Conservation (phyloP, 139 green algal genomes). For the Picochlorum costavermella region DNA sequence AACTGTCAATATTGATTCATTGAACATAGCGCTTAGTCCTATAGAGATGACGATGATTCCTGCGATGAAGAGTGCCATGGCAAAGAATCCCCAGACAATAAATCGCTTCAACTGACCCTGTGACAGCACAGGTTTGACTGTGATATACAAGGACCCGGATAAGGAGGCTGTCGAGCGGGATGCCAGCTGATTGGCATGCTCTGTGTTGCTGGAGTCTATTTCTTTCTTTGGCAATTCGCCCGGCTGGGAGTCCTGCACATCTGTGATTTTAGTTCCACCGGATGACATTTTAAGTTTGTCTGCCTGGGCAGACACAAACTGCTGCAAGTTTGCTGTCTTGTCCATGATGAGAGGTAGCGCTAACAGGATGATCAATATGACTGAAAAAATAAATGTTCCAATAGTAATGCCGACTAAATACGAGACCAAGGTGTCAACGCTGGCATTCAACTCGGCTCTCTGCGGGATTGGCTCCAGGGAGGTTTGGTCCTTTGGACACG, state of each 20-base stretch:
- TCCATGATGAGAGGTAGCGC: neutral
- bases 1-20: neutral
- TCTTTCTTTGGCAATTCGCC: too few species aligned
- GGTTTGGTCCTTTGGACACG: neutral
- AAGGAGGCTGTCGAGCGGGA: too few species aligned
- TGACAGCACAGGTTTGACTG: neutral
- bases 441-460: neutral
- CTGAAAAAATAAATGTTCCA: neutral
- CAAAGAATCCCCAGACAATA: neutral
- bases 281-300: too few species aligned
- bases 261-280: too few species aligned
- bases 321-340: neutral
- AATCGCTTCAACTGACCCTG: too few species aligned
- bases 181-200: too few species aligned
- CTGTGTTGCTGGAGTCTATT: too few species aligned
- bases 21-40: neutral
- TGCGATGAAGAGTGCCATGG: neutral
- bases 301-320: neutral
- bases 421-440: neutral
- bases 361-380: neutral
- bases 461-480: neutral
- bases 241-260: too few species aligned
- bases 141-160: neutral
- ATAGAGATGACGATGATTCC: neutral
- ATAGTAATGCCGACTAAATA: neutral